These are phyloP conservation scores for Globisporangium yorkense DNA, from an alignment of 352 stramenopile genomes.

Conservation along the genomic window DNA sequence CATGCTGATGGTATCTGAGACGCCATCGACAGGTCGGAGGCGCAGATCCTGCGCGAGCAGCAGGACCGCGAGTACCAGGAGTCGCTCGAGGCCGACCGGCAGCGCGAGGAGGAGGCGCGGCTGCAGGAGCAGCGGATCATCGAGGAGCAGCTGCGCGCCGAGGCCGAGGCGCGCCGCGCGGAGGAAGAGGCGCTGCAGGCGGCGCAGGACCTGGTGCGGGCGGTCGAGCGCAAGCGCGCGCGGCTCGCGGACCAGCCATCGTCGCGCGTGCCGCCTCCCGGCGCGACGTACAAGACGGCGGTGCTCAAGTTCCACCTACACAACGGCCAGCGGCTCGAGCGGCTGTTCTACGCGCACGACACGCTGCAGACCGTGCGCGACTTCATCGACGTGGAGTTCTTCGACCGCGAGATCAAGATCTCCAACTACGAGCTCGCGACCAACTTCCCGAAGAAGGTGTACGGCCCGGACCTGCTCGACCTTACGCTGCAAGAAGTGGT, in stretches of 20 bases:
- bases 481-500: slow-evolving; percentile 69
- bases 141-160: slow-evolving; percentile 17
- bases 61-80: slow-evolving; percentile 93
- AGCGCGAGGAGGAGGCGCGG: slow-evolving; percentile 48
- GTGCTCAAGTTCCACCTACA: slow-evolving; percentile 79
- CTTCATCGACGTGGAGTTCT: slow-evolving; percentile 80
- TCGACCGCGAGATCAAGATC: slow-evolving; percentile 70
- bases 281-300: slow-evolving; percentile 59
- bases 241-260: slow-evolving; percentile 37
- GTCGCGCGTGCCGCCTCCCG: slow-evolving; percentile 38
- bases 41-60: slow-evolving; percentile 85
- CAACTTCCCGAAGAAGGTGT: slow-evolving; percentile 80
- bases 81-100: slow-evolving; percentile 87
- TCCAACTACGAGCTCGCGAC: slow-evolving; percentile 79
- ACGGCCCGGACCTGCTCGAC: slow-evolving; percentile 50
- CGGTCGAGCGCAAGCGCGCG: slow-evolving; percentile 58
- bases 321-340: slow-evolving; percentile 70
- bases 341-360: slow-evolving; percentile 77
- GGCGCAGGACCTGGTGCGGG: slow-evolving; percentile 24
- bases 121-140: slow-evolving; percentile 41
- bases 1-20: background rate
- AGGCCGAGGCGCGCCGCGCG: slow-evolving; percentile 4
- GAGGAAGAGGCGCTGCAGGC: slow-evolving; percentile 26
- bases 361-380: slow-evolving; percentile 71
- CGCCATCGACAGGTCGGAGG: slow-evolving; percentile 45